Percentiles rank a stretch among this genome's conserved stretches.
Conservation (phyloP, 2,329 filamentous ascomycete species). For the Keithomyces neogunnii region DNA sequence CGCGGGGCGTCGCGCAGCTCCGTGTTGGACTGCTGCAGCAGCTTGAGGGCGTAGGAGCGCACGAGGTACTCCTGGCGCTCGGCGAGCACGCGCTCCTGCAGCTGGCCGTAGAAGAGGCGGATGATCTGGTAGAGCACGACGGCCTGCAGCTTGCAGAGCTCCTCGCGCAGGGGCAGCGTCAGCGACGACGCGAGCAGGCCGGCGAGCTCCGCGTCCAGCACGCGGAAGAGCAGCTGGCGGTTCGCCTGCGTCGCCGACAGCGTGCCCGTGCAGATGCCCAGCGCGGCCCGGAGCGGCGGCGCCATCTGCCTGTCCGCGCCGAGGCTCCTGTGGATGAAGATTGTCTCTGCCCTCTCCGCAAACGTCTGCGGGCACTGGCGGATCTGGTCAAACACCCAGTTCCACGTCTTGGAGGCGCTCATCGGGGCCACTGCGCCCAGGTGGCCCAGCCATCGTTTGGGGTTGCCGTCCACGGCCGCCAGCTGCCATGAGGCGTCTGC, state of each 20-base stretch:
- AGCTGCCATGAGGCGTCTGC: neutral
- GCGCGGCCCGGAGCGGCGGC: constrained; percentile 6
- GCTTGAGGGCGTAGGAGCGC: constrained; percentile 4
- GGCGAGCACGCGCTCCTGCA: constrained; percentile 13
- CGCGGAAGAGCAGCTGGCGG: constrained; percentile 3
- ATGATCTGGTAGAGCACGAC: constrained; percentile 16
- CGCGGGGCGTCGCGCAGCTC: neutral
- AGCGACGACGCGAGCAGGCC: constrained; percentile 6
- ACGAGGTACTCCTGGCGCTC: constrained; percentile 10
- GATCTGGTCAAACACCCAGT: constrained; percentile 1
- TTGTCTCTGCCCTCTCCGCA: constrained; percentile 4
- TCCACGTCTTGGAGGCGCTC: neutral
- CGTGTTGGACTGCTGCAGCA: constrained; percentile 2
- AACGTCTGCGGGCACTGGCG: constrained; percentile 3
- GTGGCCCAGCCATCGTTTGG: constrained; percentile 1
- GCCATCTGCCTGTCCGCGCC: constrained; percentile 1
- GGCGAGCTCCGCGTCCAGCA: constrained; percentile 13
- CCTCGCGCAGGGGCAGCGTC: constrained; percentile 8
- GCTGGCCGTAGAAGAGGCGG: constrained; percentile 15
- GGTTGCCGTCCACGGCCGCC: neutral
- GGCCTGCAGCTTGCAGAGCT: constrained; percentile 13
- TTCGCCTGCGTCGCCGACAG: constrained; percentile 3
- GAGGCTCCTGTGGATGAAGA: constrained; percentile 8
- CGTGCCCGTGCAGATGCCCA: constrained; percentile 6
- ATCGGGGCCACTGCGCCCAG: neutral